Conservation (phyloP, 2,329 filamentous ascomycete genomes). For the Samsoniella hepiali region DNA sequence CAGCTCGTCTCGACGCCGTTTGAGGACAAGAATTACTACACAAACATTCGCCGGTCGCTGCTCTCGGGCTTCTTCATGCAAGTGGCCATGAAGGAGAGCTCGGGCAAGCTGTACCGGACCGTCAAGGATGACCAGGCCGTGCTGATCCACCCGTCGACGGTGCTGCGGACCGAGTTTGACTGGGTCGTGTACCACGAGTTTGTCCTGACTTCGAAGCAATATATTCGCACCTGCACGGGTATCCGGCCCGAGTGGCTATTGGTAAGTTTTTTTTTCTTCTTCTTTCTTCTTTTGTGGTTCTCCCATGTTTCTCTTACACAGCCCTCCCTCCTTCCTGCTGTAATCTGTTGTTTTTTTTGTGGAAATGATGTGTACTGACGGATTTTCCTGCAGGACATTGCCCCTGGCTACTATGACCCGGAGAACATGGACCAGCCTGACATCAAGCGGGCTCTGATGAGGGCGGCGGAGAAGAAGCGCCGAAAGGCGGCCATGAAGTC, state of each 20-base stretch:
- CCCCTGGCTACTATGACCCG: slow-evolving; percentile 88
- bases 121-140: slow-evolving; percentile 97
- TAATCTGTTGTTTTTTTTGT: neutral
- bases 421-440: slow-evolving; percentile 81
- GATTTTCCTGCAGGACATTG: slow-evolving; percentile 67
- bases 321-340: neutral
- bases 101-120: slow-evolving; percentile 87
- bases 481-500: slow-evolving; percentile 57
- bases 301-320: neutral
- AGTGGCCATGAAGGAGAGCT: slow-evolving; percentile 87
- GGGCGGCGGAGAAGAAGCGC: slow-evolving; percentile 57
- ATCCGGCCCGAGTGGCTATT: slow-evolving; percentile 93
- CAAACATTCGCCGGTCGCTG: slow-evolving; percentile 89
- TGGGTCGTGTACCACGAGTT: slow-evolving; percentile 99
- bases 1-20: slow-evolving; percentile 87
- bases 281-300: neutral
- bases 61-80: slow-evolving; percentile 99
- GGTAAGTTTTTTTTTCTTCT: slow-evolving; percentile 48
- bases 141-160: slow-evolving; percentile 88
- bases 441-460: slow-evolving; percentile 65
- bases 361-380: slow-evolving; percentile 53
- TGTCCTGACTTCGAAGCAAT: slow-evolving; percentile 96
- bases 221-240: slow-evolving; percentile 88
- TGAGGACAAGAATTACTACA: slow-evolving; percentile 96
- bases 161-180: slow-evolving; percentile 82